Percentiles rank a stretch among this genome's conserved stretches.
Evolutionary conservation across 352 stramenopile species (phyloP).

Genomic region (Globisporangium sylvaticum): DNA sequence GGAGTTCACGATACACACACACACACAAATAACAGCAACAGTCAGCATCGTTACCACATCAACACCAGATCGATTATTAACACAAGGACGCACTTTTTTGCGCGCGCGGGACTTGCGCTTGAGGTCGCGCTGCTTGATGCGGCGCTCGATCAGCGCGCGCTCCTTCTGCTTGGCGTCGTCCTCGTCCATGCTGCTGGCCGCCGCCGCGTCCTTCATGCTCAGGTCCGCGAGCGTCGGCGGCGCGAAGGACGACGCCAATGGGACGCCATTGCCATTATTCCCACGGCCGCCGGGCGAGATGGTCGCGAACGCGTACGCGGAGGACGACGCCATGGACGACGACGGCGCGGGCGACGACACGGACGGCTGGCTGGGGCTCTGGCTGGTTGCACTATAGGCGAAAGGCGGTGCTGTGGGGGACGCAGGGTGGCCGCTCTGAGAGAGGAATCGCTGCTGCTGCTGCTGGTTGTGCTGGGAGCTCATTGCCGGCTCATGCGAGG

Average conservation of each 20-base stretch:
- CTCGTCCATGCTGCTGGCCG: no score
- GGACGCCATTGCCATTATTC: not conserved
- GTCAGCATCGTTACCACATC: not conserved
- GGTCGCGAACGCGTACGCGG: conserved; percentile 14
- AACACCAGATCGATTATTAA: conserved; percentile 1
- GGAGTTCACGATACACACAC: not conserved
- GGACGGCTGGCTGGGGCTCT: not conserved
- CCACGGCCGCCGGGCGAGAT: conserved; percentile 1
- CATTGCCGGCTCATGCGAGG: not conserved
- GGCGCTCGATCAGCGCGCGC: conserved; percentile 14
- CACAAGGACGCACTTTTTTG: conserved; percentile 18
- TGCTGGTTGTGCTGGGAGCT: not conserved
- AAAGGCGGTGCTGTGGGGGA: no score
- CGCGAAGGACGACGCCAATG: not conserved
- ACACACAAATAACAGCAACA: not conserved
- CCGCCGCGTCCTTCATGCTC: no score
- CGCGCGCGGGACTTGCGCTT: conserved; percentile 18
- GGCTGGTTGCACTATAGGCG: not conserved
- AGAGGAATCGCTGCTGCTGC: not conserved
- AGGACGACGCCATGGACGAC: not conserved
- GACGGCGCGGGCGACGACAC: not conserved
- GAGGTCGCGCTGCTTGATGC: conserved; percentile 18
- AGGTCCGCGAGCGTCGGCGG: not conserved
- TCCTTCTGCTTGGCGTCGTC: not conserved
- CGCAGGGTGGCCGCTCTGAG: no score